phyloP scores from a whole-genome alignment of 2,329 filamentous ascomycete genomes.

The Diaporthe australafricana region DNA sequence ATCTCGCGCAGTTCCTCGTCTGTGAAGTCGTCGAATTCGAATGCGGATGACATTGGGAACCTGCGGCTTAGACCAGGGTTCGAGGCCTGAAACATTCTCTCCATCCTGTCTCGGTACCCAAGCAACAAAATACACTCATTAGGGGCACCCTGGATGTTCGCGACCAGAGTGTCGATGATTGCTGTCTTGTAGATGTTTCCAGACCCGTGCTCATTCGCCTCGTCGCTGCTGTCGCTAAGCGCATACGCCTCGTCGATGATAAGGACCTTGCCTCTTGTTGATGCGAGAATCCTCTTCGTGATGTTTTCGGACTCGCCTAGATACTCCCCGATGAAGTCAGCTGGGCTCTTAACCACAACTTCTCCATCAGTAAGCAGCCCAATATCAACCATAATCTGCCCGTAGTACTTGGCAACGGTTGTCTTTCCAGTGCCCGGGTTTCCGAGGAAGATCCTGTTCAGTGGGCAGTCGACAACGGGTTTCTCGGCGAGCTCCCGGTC shows the following conservation, averaged over 20 bases:
- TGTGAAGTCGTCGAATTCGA: slow-evolving; percentile 77
- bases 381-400: slow-evolving; percentile 73
- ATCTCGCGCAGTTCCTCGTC: slow-evolving; percentile 69
- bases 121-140: slow-evolving; percentile 79
- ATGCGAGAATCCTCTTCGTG: slow-evolving; percentile 77
- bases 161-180: slow-evolving; percentile 79
- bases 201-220: slow-evolving; percentile 42
- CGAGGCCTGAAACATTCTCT: slow-evolving; percentile 77
- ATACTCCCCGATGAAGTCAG: slow-evolving; percentile 75
- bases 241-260: slow-evolving; percentile 86
- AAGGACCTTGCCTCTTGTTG: slow-evolving; percentile 77
- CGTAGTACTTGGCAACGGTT: slow-evolving; percentile 79
- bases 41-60: slow-evolving; percentile 73
- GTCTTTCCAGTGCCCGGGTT: slow-evolving; percentile 83
- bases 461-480: slow-evolving; percentile 66
- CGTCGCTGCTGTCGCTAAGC: slow-evolving; percentile 58
- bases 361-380: slow-evolving; percentile 74
- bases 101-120: slow-evolving; percentile 77
- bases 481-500: slow-evolving; percentile 72
- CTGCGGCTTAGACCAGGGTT: slow-evolving; percentile 77
- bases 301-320: slow-evolving; percentile 77
- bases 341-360: slow-evolving; percentile 77
- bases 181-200: slow-evolving; percentile 64
- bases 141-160: slow-evolving; percentile 75
- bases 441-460: slow-evolving; percentile 79